These are phyloP conservation scores for Colletotrichum musicola DNA, from an alignment of 2,329 filamentous ascomycete genomes.

Conservation along the genomic window DNA sequence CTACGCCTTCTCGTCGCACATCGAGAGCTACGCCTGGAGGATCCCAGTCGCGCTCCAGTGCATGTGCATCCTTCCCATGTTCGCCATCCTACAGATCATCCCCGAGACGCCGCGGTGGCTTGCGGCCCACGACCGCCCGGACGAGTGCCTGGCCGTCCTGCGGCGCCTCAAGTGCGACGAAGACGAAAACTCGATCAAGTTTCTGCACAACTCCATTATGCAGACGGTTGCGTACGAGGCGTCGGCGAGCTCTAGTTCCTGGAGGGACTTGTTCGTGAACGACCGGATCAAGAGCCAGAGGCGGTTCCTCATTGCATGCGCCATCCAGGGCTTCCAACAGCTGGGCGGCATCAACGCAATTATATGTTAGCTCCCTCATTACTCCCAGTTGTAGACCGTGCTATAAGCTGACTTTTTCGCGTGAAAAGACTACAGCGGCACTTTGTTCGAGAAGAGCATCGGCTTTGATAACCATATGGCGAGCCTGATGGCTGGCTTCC, in stretches of 20 bases:
- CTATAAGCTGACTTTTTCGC: background rate
- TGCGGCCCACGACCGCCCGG: conserved; percentile 51
- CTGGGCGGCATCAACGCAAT: conserved; percentile 63
- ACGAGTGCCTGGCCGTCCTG: conserved; percentile 52
- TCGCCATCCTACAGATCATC: conserved; percentile 52
- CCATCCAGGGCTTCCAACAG: conserved; percentile 54
- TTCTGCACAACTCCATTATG: conserved; percentile 48
- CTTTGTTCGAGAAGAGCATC: conserved; percentile 60
- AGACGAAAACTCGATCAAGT: conserved; percentile 41
- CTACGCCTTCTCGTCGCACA: conserved; percentile 52
- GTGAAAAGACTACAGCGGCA: conserved; percentile 55
- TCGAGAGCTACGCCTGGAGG: conserved; percentile 53
- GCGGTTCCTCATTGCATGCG: conserved; percentile 50
- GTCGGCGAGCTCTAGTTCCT: conserved; percentile 45
- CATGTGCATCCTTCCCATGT: conserved; percentile 54
- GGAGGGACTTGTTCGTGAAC: conserved; percentile 48
- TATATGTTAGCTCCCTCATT: conserved; percentile 50
- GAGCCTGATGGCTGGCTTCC: conserved; percentile 64
- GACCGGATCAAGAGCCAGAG: conserved; percentile 49
- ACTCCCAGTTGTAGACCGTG: background rate
- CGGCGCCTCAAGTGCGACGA: conserved; percentile 50
- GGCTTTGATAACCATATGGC: conserved; percentile 57
- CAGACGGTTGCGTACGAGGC: conserved; percentile 49
- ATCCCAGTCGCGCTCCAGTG: conserved; percentile 57
- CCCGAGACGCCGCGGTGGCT: conserved; percentile 60